Base-by-base conservation (phyloP, 176 grass and related monocot species). In the Tillandsia fasciculata region DNA sequence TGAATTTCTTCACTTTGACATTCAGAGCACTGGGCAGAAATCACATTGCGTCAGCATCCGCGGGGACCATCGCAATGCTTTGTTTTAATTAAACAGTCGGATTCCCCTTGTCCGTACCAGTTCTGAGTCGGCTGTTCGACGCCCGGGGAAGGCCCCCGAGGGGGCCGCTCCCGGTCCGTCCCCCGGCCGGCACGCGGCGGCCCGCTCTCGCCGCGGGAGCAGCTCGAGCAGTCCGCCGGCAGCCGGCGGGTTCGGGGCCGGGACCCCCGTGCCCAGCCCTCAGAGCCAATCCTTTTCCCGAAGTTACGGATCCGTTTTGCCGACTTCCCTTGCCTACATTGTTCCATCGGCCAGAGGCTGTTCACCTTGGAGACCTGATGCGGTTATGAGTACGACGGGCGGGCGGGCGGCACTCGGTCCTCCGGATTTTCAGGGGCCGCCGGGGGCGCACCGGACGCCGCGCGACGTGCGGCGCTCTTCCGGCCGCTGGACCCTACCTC, bases 261-360 rank as follows among this genome's bases (percentile, higher is more conserved):
- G 82, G 82, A 82, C 79, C 84, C 84, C 75, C 79, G 71, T 83
- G 80, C 85, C 85, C 77, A 83, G 73, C 66, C 85, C 85, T 88
- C 73, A 88, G 77, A 88, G 74, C 86, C 74, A 88, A 88, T 88
- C 81, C 86, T 88, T 88, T 88, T 84, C 77, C 86, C 65, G 65
- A 88, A 81, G 86, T 83, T 87, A 83, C 76, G 66, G 78, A 88
- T 84, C 86, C 79, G 53, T 86, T 86, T 90, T 90, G 87, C 83
- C 83, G 65, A 90, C 83, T 90, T 90, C 87, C 80, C 83, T 86
- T 86, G 80, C 87, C 87, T 91, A 87, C 80, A 87, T 91, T 87
- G 53, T 91, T 91, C 84, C 84, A 87, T 91, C 70, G 77, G 81
- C 80, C 64, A 89, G 79, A 79, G 77, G 77, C 67, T 79, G 76